These are phyloP conservation scores for Ganoderma boninense DNA, from an alignment of 1,284 basidiomycete genomes.

Conservation along the genomic window DNA sequence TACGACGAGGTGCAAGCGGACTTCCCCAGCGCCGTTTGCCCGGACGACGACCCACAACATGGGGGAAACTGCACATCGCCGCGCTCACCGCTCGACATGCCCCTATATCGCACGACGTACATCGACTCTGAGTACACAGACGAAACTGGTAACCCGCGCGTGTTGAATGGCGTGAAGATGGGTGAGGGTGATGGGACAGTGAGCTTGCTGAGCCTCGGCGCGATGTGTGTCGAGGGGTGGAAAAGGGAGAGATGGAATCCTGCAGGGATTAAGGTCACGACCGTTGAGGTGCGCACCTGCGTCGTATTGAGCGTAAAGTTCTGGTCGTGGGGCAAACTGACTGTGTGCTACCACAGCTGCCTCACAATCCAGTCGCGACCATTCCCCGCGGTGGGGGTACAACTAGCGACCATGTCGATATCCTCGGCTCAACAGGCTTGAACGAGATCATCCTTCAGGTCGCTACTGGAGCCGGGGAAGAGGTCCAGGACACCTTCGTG, in stretches of 20 bases:
- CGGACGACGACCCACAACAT: slow-evolving; percentile 28
- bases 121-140: slow-evolving; percentile 87
- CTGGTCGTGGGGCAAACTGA: slow-evolving; percentile 1
- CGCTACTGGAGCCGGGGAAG: slow-evolving; percentile 78
- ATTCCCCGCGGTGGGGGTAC: slow-evolving; percentile 91
- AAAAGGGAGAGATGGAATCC: slow-evolving; percentile 94
- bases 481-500: slow-evolving; percentile 78
- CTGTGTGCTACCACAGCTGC: slow-evolving; percentile 62
- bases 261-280: slow-evolving; percentile 85
- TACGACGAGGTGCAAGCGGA: slow-evolving; percentile 69
- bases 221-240: slow-evolving; percentile 98
- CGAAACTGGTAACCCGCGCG: slow-evolving; percentile 69
- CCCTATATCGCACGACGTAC: slow-evolving; percentile 71
- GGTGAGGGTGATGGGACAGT: slow-evolving; percentile 98
- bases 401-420: slow-evolving; percentile 93
- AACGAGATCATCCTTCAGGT: slow-evolving; percentile 94
- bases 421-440: slow-evolving; percentile 87
- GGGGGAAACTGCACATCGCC: slow-evolving; percentile 50
- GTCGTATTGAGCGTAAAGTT: too few relatives aligned
- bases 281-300: slow-evolving; percentile 75
- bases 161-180: slow-evolving; percentile 86
- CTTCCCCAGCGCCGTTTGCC: slow-evolving; percentile 51
- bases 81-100: slow-evolving; percentile 63
- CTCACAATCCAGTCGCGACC: slow-evolving; percentile 80
- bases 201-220: slow-evolving; percentile 86